These are phyloP conservation scores for Babesia caballi DNA, from an alignment of 169 alveolate genomes.

Conservation along the genomic window DNA sequence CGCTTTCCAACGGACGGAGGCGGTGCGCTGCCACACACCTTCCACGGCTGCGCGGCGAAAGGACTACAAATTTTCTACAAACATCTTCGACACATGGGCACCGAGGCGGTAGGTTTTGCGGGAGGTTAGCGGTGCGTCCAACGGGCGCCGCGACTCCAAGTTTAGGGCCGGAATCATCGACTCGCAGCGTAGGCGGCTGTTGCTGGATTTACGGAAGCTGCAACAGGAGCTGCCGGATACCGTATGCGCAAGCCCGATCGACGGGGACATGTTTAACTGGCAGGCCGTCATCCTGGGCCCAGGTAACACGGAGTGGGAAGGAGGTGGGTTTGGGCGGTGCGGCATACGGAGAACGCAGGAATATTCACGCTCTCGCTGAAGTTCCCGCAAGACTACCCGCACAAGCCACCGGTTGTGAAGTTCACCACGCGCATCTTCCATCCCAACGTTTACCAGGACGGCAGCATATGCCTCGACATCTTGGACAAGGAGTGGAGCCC, in stretches of 20 bases:
- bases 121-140: neutral
- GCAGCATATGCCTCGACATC: slow-evolving; percentile 92
- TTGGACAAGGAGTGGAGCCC: slow-evolving; percentile 97
- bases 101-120: slow-evolving; percentile 45
- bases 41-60: neutral
- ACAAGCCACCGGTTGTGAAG: slow-evolving; percentile 87
- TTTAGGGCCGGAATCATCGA: neutral
- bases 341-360: slow-evolving; percentile 12
- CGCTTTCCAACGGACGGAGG: neutral
- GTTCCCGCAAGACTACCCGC: slow-evolving; percentile 88
- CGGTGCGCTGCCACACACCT: neutral
- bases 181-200: slow-evolving; percentile 78
- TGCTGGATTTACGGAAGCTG: slow-evolving; percentile 89
- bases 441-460: slow-evolving; percentile 92
- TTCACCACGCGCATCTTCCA: slow-evolving; percentile 85
- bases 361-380: slow-evolving; percentile 86
- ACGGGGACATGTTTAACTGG: slow-evolving; percentile 93
- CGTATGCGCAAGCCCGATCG: slow-evolving; percentile 93
- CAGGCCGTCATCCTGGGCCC: slow-evolving; percentile 98
- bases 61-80: neutral
- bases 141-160: too few species aligned
- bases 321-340: slow-evolving; percentile 83
- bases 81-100: slow-evolving; percentile 16
- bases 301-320: slow-evolving; percentile 97
- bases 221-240: slow-evolving; percentile 90